A percentile compares a stretch with the other conserved stretches of the same genome.
Evolutionary conservation across 371 early-diverging fungal species (phyloP).

Genomic region (Batkoa obscura): DNA sequence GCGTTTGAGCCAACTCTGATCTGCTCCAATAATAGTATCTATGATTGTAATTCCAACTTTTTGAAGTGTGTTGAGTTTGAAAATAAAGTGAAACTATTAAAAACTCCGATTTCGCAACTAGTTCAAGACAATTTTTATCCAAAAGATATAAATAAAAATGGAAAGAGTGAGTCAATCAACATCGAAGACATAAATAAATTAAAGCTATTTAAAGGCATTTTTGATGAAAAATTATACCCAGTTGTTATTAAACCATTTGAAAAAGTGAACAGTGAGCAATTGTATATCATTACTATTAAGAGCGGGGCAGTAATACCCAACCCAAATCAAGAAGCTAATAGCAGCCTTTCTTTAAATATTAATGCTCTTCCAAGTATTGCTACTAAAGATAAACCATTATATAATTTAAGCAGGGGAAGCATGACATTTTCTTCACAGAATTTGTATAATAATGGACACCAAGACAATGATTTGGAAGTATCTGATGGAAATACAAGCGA

Average conservation of each 20-base stretch:
- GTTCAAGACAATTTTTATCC: slow-evolving; percentile 2
- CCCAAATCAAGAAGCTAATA: neutral
- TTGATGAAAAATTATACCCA: neutral
- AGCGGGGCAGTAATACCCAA: neutral
- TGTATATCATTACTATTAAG: neutral
- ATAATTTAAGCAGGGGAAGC: neutral
- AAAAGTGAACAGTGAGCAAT: neutral
- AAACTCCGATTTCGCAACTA: neutral
- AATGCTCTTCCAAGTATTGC: neutral
- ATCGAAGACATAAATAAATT: neutral
- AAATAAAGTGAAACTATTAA: neutral
- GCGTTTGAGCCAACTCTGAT: neutral
- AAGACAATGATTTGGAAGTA: neutral
- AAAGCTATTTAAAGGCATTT: neutral
- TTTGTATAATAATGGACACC: neutral
- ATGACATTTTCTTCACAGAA: no score
- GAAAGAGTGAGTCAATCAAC: neutral
- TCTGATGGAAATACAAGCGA: neutral
- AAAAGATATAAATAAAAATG: neutral
- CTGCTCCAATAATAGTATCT: neutral
- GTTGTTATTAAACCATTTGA: neutral
- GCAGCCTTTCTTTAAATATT: no score
- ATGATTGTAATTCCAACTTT: neutral
- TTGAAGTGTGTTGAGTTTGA: neutral
- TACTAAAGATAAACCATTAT: neutral